Conservation (phyloP, 108 stramenopile genomes). For the Cyclotella choctawhatcheeana region DNA sequence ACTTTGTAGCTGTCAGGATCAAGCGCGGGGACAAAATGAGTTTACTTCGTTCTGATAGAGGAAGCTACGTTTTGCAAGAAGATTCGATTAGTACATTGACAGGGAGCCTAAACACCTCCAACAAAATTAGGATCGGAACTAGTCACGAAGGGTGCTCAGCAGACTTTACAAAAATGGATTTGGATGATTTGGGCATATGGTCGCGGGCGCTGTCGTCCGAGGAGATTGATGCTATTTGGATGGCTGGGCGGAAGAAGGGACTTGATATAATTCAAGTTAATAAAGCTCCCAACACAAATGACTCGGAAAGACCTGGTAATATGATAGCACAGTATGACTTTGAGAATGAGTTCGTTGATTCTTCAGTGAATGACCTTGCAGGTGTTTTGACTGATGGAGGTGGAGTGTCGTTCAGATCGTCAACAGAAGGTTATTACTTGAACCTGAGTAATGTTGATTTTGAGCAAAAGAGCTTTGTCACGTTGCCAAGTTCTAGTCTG, state of each 20-base stretch:
- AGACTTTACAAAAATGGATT: slow-evolving; percentile 22
- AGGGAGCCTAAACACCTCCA: slow-evolving; percentile 9
- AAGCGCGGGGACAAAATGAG: slow-evolving; percentile 19
- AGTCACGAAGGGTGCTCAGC: background rate
- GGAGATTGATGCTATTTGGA: slow-evolving; percentile 6
- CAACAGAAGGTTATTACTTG: no score
- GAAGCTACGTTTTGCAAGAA: slow-evolving; percentile 8
- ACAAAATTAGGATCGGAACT: slow-evolving; percentile 6
- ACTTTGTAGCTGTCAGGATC: slow-evolving; percentile 27
- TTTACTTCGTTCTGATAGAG: slow-evolving; percentile 10
- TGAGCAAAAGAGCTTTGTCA: no score
- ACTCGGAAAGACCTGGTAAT: no score
- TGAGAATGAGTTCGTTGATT: no score
- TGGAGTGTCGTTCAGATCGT: no score
- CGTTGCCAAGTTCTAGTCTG: no score
- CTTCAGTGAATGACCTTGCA: no score
- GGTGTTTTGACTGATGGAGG: no score
- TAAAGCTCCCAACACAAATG: no score
- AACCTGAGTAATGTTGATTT: no score
- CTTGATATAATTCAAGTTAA: no score
- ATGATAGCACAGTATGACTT: no score
- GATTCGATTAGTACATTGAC: slow-evolving; percentile 14
- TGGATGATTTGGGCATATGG: slow-evolving; percentile 24
- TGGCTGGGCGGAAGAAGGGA: slow-evolving; percentile 12
- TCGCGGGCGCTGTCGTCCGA: slow-evolving; percentile 6